Conservation (phyloP, 495 filamentous ascomycete species). For the Astrothelium subdiscretum region DNA sequence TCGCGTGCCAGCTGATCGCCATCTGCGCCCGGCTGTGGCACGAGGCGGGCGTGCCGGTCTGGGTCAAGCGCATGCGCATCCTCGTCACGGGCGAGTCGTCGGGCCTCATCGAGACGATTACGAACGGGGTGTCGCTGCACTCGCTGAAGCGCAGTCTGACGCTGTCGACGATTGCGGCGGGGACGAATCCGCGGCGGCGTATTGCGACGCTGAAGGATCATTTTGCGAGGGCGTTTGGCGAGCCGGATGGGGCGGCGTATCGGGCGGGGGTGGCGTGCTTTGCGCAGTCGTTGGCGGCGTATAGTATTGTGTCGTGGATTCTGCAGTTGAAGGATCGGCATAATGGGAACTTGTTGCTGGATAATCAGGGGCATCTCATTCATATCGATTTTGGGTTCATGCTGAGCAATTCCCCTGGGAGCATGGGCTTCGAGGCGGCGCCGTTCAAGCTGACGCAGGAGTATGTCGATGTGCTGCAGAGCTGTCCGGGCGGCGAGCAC, state of each 20-base stretch:
- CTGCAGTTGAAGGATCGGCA: conserved; percentile 71
- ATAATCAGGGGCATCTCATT: conserved; percentile 67
- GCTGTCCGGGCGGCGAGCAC: conserved; percentile 47
- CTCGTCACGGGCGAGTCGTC: conserved; percentile 68
- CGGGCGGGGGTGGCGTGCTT: conserved; percentile 56
- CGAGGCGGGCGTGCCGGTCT: conserved; percentile 58
- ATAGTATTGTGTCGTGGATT: conserved; percentile 65
- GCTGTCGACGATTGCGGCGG: conserved; percentile 51
- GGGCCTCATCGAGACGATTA: conserved; percentile 69
- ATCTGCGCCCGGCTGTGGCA: conserved; percentile 67
- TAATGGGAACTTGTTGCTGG: conserved; percentile 69
- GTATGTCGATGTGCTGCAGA: conserved; percentile 58
- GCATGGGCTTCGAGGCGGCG: conserved; percentile 66
- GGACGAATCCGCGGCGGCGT: conserved; percentile 51
- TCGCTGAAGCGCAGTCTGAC: conserved; percentile 65
- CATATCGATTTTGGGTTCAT: conserved; percentile 80
- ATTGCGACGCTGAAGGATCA: conserved; percentile 66
- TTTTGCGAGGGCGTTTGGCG: conserved; percentile 62
- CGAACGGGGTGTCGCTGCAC: conserved; percentile 65
- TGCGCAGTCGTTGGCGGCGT: conserved; percentile 57
- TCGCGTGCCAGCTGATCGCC: conserved; percentile 64
- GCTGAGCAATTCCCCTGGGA: conserved; percentile 66
- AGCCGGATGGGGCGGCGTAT: conserved; percentile 49
- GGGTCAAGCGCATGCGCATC: conserved; percentile 71
- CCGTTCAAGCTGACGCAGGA: conserved; percentile 71